A percentile compares a stretch with the other conserved stretches of the same genome.
phyloP scores from a whole-genome alignment of 495 filamentous ascomycete species.

The Achaetomiella virescens region DNA sequence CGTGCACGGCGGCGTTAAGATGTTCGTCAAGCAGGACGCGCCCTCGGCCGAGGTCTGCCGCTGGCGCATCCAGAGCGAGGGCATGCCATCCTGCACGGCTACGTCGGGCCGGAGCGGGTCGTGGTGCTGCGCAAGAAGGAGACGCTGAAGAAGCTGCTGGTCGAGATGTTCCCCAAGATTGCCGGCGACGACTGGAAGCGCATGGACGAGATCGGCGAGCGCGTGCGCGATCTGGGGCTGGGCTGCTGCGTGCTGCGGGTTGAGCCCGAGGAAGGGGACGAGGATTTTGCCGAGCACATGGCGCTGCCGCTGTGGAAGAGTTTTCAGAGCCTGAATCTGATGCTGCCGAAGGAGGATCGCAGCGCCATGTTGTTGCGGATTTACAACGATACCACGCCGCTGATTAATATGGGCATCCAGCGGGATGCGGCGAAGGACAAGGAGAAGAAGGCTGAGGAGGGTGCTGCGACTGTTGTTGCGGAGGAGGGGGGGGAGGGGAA shows the following conservation, averaged over 20 bases:
- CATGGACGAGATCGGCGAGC: conserved; percentile 80
- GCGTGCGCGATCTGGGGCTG: conserved; percentile 71
- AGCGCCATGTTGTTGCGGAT: conserved; percentile 85
- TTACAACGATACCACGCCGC: conserved; percentile 74
- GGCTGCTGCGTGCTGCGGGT: conserved; percentile 88
- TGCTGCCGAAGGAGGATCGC: conserved; percentile 95
- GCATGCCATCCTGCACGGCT: conserved; percentile 79
- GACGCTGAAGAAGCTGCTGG: conserved; percentile 71
- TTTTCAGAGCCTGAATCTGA: conserved; percentile 79
- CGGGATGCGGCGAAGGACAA: conserved; percentile 31
- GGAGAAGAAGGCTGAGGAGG: conserved; percentile 12
- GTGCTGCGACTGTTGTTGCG: too few species aligned
- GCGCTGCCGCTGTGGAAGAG: conserved; percentile 89
- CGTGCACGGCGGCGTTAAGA: conserved; percentile 92
- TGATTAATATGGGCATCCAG: conserved; percentile 54
- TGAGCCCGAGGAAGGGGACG: conserved; percentile 58
- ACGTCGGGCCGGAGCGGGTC: conserved; percentile 73
- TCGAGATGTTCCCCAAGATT: conserved; percentile 94
- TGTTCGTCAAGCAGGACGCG: conserved; percentile 96
- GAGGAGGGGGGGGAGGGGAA: conserved; percentile 20
- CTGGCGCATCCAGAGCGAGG: conserved; percentile 94
- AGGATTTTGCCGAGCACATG: conserved; percentile 73
- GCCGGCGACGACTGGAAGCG: conserved; percentile 57
- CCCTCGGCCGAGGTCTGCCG: conserved; percentile 76
- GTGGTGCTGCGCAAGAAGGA: conserved; percentile 65